phyloP scores from a whole-genome alignment of 306 rosid genomes.

The Echinosophora koreensis region DNA sequence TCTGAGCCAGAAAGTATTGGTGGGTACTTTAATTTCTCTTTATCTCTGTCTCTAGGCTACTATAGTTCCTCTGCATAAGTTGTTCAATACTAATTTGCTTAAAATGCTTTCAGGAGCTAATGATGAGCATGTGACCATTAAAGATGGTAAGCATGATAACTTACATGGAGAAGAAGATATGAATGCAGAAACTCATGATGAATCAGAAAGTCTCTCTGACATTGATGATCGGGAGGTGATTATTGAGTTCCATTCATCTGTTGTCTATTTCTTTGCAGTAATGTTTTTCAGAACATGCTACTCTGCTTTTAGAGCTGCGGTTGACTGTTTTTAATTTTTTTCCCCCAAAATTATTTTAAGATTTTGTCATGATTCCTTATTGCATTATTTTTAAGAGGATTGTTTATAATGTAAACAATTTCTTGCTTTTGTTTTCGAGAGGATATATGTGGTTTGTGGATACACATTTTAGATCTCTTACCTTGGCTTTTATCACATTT shows the following conservation, averaged over 20 bases:
- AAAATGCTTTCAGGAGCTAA: constrained; percentile 44
- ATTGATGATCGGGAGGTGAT: constrained; percentile 70
- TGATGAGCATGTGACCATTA: constrained; percentile 12
- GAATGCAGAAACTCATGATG: constrained; percentile 42
- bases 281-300: not conserved
- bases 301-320: constrained; percentile 2
- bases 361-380: not conserved
- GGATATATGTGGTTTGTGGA: too few relatives aligned
- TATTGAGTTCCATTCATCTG: constrained; percentile 1
- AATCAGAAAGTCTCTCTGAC: constrained; percentile 70
- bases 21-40: constrained; percentile 26
- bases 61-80: constrained; percentile 4
- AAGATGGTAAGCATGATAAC: constrained; percentile 43
- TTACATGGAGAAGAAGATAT: constrained; percentile 45
- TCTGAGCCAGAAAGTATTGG: constrained; percentile 41
- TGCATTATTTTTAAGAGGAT: not conserved
- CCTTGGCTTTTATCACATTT: too few relatives aligned
- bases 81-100: constrained; percentile 32
- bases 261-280: constrained; percentile 5
- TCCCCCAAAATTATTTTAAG: not conserved
- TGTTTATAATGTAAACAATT: constrained; percentile 5
- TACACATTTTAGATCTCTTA: too few relatives aligned
- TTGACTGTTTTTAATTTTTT: not conserved
- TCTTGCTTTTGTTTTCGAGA: too few relatives aligned
- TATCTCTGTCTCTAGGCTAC: not conserved